These are phyloP conservation scores for Zygosaccharomyces pseudobailii DNA, from an alignment of 1,139 yeast species.

Conservation along the genomic window DNA sequence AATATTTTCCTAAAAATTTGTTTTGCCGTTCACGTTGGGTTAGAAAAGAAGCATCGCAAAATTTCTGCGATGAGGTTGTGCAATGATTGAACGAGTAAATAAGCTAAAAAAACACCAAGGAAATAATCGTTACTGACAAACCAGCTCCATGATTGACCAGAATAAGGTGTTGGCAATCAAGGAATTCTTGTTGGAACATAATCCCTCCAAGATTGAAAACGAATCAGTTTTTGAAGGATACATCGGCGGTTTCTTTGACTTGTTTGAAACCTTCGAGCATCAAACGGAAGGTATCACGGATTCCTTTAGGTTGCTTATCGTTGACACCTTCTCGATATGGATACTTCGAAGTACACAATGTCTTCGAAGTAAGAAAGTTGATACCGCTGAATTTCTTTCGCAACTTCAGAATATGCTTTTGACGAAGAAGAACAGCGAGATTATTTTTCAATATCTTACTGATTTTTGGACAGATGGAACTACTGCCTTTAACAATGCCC, in stretches of 20 bases:
- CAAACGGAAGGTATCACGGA: conserved; percentile 13
- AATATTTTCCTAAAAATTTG: not conserved
- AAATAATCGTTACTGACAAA: not conserved
- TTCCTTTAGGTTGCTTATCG: conserved; percentile 39
- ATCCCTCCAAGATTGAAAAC: conserved; percentile 15
- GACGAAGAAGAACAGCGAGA: conserved; percentile 32
- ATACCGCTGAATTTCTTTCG: conserved; percentile 8
- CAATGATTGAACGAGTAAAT: no score
- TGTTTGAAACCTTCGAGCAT: conserved; percentile 7
- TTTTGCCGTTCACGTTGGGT: no score
- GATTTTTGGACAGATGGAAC: conserved; percentile 71
- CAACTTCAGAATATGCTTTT: conserved; percentile 22
- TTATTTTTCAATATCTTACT: conserved; percentile 50
- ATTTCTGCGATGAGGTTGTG: not conserved
- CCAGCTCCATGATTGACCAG: not conserved
- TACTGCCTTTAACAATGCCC: conserved; percentile 64
- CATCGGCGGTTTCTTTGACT: conserved; percentile 6
- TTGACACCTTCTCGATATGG: conserved; percentile 65
- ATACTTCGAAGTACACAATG: conserved; percentile 43
- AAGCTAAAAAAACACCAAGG: no score
- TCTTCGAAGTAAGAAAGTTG: conserved; percentile 16
- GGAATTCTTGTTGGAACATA: conserved; percentile 13
- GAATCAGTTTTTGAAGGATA: conserved; percentile 9
- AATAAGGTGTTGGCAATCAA: conserved; percentile 5
- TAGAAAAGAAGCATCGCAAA: not conserved